A percentile compares a stretch with the other conserved stretches of the same genome.
Evolutionary conservation across 2,329 filamentous ascomycete species (phyloP).

Genomic region (Neofusicoccum sp.): DNA sequence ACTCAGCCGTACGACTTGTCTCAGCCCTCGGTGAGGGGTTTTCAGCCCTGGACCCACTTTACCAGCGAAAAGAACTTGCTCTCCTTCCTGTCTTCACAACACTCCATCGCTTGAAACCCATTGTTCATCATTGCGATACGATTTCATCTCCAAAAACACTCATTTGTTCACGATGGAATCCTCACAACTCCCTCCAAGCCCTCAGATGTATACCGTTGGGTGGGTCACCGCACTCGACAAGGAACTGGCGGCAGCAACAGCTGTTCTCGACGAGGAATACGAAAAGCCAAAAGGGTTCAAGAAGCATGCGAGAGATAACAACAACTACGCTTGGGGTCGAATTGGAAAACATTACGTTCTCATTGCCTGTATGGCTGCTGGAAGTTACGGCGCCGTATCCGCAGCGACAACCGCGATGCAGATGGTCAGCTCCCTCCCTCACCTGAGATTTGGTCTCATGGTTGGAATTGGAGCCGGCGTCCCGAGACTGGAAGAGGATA

Average conservation of each 20-base stretch:
- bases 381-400: not conserved
- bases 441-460: not conserved
- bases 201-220: not conserved
- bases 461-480: conserved; percentile 19
- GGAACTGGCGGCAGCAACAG: not conserved
- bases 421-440: not conserved
- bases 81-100: too few species aligned
- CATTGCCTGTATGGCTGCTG: not conserved
- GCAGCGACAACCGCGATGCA: not conserved
- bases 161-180: too few species aligned
- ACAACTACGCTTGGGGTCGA: not conserved
- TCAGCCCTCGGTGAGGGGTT: too few species aligned
- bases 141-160: too few species aligned
- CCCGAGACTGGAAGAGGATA: conserved; percentile 26
- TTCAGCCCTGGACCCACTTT: too few species aligned
- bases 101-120: too few species aligned
- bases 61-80: too few species aligned
- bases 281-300: not conserved
- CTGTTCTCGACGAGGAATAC: not conserved
- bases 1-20: too few species aligned
- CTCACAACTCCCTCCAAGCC: too few species aligned
- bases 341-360: not conserved
- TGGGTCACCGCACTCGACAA: not conserved
- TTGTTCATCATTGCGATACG: too few species aligned
- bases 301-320: not conserved